Conservation (phyloP, 2,329 filamentous ascomycete species). For the Aureobasidium lini region DNA sequence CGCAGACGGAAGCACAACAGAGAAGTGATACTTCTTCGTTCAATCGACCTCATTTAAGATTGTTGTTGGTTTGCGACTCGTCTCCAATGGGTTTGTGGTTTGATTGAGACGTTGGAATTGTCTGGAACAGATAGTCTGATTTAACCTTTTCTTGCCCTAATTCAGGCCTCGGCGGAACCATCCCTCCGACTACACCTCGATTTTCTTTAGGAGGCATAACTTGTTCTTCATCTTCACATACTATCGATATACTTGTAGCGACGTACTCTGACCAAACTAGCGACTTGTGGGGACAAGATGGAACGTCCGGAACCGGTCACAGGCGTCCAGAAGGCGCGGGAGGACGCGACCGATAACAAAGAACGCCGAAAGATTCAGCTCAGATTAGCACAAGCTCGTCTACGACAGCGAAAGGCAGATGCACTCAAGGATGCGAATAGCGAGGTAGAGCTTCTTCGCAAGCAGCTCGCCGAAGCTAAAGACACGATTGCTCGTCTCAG, state of each 20-base stretch:
- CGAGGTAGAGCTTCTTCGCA: background rate
- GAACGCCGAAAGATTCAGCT: background rate
- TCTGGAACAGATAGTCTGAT: background rate
- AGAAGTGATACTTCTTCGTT: no score
- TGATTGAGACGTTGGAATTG: background rate
- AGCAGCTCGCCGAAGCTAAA: background rate
- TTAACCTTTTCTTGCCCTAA: conserved; percentile 1
- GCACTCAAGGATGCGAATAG: background rate
- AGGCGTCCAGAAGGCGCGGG: background rate
- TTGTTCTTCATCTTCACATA: background rate
- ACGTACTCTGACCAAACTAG: background rate
- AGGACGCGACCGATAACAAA: background rate
- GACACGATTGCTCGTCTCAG: background rate
- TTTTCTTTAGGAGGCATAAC: background rate
- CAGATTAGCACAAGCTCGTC: background rate
- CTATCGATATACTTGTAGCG: background rate
- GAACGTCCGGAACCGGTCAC: background rate
- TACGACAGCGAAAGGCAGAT: background rate
- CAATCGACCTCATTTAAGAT: no score
- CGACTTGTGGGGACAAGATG: background rate
- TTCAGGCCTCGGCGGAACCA: background rate
- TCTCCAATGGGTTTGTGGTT: background rate
- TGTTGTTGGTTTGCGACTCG: no score
- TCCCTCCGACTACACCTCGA: background rate
- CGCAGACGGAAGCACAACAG: no score